phyloP scores from a whole-genome alignment of 495 filamentous ascomycete species.

The Lasiosphaeriaceae sp. region DNA sequence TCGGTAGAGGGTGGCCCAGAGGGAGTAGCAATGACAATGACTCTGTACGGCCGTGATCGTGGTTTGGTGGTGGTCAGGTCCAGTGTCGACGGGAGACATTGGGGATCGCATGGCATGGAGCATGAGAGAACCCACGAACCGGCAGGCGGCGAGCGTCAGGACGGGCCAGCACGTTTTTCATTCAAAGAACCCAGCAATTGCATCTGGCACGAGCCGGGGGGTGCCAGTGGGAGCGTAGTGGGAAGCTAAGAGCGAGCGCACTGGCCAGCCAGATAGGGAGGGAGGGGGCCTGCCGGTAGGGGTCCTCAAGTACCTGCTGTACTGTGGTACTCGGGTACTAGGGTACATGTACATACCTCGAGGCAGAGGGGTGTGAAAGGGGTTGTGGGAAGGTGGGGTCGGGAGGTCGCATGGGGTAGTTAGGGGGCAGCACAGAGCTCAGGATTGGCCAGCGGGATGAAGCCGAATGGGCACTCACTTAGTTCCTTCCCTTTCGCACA shows the following conservation, averaged over 20 bases:
- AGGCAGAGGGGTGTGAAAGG: too few relatives aligned
- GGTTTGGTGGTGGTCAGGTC: too few relatives aligned
- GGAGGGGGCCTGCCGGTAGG: conserved; percentile 10
- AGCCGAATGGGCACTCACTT: not conserved
- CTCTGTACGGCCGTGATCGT: too few relatives aligned
- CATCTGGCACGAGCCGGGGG: conserved; percentile 17
- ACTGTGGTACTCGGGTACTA: too few relatives aligned
- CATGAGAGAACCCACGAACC: not conserved
- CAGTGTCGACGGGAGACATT: not conserved
- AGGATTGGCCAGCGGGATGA: conserved; percentile 9
- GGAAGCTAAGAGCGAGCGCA: not conserved
- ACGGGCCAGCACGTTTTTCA: conserved; percentile 38
- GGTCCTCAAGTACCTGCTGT: not conserved
- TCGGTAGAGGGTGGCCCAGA: not conserved
- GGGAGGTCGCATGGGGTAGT: too few relatives aligned
- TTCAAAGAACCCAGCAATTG: conserved; percentile 28
- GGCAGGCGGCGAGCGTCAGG: conserved; percentile 15
- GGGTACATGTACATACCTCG: too few relatives aligned
- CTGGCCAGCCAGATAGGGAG: not conserved
- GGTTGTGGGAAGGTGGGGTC: not conserved
- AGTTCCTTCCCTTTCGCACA: too few relatives aligned
- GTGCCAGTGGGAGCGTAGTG: not conserved
- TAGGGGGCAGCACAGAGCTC: too few relatives aligned
- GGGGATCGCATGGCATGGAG: not conserved
- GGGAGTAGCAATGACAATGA: not conserved